These are phyloP conservation scores for Quercus cerris DNA, from an alignment of 306 rosid species.

Conservation along the genomic window DNA sequence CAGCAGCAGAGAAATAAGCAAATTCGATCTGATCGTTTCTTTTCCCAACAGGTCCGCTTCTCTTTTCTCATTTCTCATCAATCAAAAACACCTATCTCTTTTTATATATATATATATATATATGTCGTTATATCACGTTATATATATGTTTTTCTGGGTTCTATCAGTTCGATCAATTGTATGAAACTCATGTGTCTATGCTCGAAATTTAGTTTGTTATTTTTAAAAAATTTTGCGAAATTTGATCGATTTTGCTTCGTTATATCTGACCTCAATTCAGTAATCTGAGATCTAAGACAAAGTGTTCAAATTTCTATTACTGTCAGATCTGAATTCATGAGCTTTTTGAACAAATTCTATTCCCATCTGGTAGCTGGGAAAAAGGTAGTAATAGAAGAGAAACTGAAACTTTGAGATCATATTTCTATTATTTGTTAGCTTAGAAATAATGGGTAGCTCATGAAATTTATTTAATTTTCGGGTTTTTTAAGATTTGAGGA, in stretches of 20 bases:
- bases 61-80: neutral
- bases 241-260: neutral
- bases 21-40: neutral
- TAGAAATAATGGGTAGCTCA: neutral
- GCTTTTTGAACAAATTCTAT: too few species aligned
- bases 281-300: neutral
- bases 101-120: neutral
- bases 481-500: neutral
- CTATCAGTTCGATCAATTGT: neutral
- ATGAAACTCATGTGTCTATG: neutral
- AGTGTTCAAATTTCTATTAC: neutral
- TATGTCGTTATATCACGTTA: neutral
- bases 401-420: neutral
- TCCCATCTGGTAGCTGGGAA: too few species aligned
- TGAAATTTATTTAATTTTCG: neutral
- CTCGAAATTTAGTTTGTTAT: neutral
- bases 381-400: neutral
- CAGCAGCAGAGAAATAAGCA: neutral
- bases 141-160: neutral
- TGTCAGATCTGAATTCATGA: neutral
- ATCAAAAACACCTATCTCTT: neutral
- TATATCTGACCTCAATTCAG: neutral
- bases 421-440: neutral
- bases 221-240: neutral
- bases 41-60: neutral